Evolutionary conservation across 495 filamentous ascomycete genomes (phyloP), one percentile per base, ranked within the genome.

Genomic region (Baudoinia panamericana): DNA sequence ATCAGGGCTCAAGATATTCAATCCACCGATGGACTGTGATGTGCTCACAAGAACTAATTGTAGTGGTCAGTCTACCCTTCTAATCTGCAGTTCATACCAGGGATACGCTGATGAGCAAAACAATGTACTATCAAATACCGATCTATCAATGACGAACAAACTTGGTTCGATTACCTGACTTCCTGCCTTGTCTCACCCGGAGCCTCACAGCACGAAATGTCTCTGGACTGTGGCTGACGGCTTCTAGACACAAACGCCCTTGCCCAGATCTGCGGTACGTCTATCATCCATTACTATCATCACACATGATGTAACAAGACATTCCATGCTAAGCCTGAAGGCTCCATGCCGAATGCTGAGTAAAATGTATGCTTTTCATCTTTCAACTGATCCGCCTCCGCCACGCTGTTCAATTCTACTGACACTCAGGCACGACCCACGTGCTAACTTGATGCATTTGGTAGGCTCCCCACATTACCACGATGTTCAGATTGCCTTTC

Each of bases 281-380:
- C 28, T n/a, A 46, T 55, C 52, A 27, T 46, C 38, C 34, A 18
- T 29, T 45, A 43, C 45, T 46, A 30, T 5, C 28, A 35, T 47
- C 21, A 4, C n/a, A 17, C 61, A 69, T 83, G 80, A 85, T 81
- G 76, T 72, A 60, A 67, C 65, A 60, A 69, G 69, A 74, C 72
- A 68, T 81, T 85, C 80, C 82, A 86, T 87, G 82, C 82, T 87
- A 87, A 85, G 68, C 63, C 84, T 76, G 82, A 93, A 80, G 73
- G 63, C 64, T 45, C 12, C 55, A 30, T n/a, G 58, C 56, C 64
- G 72, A 69, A 76, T 86, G 76, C 76, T 82, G 74, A 68, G 64
- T 61, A 67, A 69, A 71, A 73, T 79, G 73, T 64, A 61, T 71
- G 68, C 79, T 90, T 92, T 92, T 92, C 84, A 90, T 88, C 84